Evolutionary conservation across 208 protist genomes (phyloP).

Genomic region (Crithidia mellificae): DNA sequence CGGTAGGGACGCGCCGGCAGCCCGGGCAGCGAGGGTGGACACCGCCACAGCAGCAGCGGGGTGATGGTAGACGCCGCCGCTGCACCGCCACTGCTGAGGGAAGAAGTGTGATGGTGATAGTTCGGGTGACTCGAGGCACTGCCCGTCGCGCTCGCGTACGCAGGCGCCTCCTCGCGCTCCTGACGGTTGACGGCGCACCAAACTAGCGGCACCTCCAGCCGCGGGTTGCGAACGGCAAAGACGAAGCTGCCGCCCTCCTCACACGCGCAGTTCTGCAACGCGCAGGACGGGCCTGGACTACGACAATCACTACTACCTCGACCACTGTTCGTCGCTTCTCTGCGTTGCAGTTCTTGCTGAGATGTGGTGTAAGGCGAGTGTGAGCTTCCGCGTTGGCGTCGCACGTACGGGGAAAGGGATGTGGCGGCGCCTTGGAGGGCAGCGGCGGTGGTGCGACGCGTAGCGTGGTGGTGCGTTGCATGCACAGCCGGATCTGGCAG

Average conservation of each 20-base stretch:
- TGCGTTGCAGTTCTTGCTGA: too few relatives aligned
- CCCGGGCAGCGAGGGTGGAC: slow-evolving; percentile 73
- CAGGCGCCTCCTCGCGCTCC: slow-evolving; percentile 34
- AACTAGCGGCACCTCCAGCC: slow-evolving; percentile 56
- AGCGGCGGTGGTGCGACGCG: slow-evolving; percentile 2
- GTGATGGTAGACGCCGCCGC: slow-evolving; percentile 24
- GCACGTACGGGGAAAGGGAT: too few relatives aligned
- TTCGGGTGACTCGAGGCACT: too few relatives aligned
- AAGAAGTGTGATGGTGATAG: not conserved
- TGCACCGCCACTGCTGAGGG: slow-evolving; percentile 7
- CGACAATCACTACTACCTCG: too few relatives aligned
- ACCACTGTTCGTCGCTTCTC: too few relatives aligned
- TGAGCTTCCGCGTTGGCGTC: not conserved
- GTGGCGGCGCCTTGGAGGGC: not conserved
- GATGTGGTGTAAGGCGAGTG: too few relatives aligned
- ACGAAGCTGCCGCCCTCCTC: slow-evolving; percentile 69
- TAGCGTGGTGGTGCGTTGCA: not conserved
- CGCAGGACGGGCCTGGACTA: too few relatives aligned
- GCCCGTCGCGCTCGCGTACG: slow-evolving; percentile 26
- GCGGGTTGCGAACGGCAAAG: slow-evolving; percentile 72
- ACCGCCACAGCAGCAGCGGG: slow-evolving; percentile 60
- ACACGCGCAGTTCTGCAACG: slow-evolving; percentile 28
- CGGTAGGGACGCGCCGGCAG: slow-evolving; percentile 57
- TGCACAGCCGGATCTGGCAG: not conserved
- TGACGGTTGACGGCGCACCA: slow-evolving; percentile 72